Base-by-base conservation (phyloP, 495 filamentous ascomycete species). In the Trichoderma asperelloides region DNA sequence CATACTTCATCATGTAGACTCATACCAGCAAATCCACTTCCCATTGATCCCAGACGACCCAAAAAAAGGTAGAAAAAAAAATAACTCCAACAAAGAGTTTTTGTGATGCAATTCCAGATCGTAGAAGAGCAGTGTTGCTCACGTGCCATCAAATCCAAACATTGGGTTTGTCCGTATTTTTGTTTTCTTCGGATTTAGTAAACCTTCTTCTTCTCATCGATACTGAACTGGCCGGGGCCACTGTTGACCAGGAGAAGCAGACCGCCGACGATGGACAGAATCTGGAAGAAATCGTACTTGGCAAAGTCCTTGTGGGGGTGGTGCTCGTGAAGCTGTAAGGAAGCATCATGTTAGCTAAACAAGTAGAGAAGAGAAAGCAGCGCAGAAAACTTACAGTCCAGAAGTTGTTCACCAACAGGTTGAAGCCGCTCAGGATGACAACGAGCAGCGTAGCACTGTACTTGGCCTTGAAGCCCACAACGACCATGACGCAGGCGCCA, bases 161-260 rank as follows among this genome's bases (percentile, higher is more conserved):
- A 64, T 40, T 21, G 18, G 21, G 16, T 40, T n/a, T n/a, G 63
- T 64, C n/a, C 37, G 63, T 67, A 21, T 21, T 66, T 60, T 30
- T 16, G 1, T 62, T 41, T 41, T 45, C 64, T 28, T 65, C 51
- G 47, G 43, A 13, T 68, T 57, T 90, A 98, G 80, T 98, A 98
- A 69, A 98, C 95, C 85, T 98, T 98, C 89, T 98, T 98, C 89
- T 98, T 98, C 86, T 98, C 96, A 77, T 98, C 95, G 78, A 98
- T 92, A 77, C 91, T 96, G 81, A 97, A 89, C 79, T 96, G 91
- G 62, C 95, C 95, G 15, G 95, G 96, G 66, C 95, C 95, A 88
- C 94, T 97, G 86, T 98, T 98, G 78, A 97, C 92, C 66, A 98
- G 85, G 67, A 98, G 88, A 62, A 98, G 82, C 62, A 98, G 88